These are phyloP conservation scores for Hansfordia pulvinata DNA, from an alignment of 2,329 filamentous ascomycete species.

Conservation along the genomic window DNA sequence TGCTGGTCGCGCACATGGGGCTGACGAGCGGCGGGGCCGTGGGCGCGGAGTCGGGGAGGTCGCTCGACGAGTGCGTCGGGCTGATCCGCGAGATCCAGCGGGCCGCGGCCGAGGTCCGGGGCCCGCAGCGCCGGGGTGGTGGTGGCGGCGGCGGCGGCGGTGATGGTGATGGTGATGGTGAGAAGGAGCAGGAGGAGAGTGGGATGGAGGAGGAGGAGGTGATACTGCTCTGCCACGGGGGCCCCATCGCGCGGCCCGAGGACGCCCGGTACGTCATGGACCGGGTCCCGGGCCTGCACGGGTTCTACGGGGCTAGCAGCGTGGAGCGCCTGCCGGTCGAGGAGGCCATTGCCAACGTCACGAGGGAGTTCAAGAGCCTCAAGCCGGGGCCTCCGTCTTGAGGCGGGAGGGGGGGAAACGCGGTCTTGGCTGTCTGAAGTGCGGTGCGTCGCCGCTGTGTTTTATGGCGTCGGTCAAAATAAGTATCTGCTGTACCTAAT, in stretches of 20 bases:
- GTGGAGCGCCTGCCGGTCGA: constrained; percentile 60
- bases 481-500: too few relatives aligned
- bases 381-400: too few relatives aligned
- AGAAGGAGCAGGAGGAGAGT: too few relatives aligned
- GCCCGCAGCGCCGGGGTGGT: too few relatives aligned
- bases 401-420: too few relatives aligned
- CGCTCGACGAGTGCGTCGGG: constrained; percentile 48
- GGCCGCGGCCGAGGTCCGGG: constrained; percentile 37
- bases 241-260: constrained; percentile 49
- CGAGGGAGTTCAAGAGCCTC: constrained; percentile 18
- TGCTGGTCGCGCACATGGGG: constrained; percentile 57
- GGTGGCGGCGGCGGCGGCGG: too few relatives aligned
- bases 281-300: constrained; percentile 49
- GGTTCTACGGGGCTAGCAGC: constrained; percentile 57
- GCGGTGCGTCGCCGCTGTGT: too few relatives aligned
- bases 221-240: constrained; percentile 58
- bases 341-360: constrained; percentile 40
- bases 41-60: constrained; percentile 46
- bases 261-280: constrained; percentile 51
- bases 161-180: too few relatives aligned
- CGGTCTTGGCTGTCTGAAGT: too few relatives aligned
- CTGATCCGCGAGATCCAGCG: constrained; percentile 51
- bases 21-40: constrained; percentile 52
- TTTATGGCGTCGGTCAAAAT: too few relatives aligned
- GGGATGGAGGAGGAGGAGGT: constrained; percentile 44